Base-by-base conservation (phyloP, 208 protist species). In the Acanthamoeba healyi region DNA sequence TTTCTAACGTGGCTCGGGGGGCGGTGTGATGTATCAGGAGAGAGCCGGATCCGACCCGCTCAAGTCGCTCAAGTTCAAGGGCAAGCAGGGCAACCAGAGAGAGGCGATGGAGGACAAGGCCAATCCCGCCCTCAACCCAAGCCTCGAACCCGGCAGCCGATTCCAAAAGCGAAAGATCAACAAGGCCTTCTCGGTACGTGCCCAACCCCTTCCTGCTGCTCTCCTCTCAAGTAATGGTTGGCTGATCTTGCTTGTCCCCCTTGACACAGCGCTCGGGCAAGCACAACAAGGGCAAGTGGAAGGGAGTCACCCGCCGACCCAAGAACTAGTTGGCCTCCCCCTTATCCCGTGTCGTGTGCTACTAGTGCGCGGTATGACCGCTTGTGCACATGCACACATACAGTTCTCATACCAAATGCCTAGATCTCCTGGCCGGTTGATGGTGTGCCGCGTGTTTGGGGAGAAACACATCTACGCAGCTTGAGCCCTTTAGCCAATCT, bases 281-380 rank as follows among this genome's bases (percentile, higher is more conserved):
- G 38, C 72, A 82, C 26, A 44, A 82, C 72, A 82, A 82, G 72
- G 72, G 72, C 38, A 82, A 82, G 72, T 82, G 72, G 72, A 82
- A 82, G 72, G 72, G 72, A 34, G 72, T 82, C 40, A 82, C 72
- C 15, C 72, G 72, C 42, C 32, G 38, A 51, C 72, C 72, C 72
- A 82, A 82, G 72, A 82, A 82, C 72, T 82, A 82, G 72, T n/a
- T n/a, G n/a, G n/a, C n/a, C n/a, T n/a, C n/a, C n/a, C n/a, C n/a
- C n/a, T n/a, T n/a, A n/a, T n/a, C n/a, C n/a, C n/a, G n/a, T n/a
- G n/a, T n/a, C n/a, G n/a, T n/a, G n/a, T n/a, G n/a, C n/a, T n/a
- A n/a, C n/a, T n/a, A n/a, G n/a, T n/a, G n/a, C n/a, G n/a, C n/a
- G n/a, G n/a, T n/a, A n/a, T n/a, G n/a, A n/a, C n/a, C n/a, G n/a